Percentiles rank a stretch among this genome's conserved stretches.
Evolutionary conservation across 2,329 filamentous ascomycete genomes (phyloP).

Genomic region (Xylaria sp.): DNA sequence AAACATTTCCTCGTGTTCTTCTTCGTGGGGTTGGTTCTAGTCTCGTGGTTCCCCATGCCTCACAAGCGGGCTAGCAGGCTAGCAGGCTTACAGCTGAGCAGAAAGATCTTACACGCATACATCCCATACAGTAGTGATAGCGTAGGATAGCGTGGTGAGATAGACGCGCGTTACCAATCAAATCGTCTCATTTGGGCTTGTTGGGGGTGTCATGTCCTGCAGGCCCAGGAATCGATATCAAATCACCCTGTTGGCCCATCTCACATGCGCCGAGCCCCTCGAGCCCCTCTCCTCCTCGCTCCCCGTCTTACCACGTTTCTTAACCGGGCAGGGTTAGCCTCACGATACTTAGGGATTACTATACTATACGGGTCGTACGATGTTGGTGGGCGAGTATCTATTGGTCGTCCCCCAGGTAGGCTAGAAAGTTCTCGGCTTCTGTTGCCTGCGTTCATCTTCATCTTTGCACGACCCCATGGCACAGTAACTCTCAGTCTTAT

Average conservation of each 20-base stretch:
- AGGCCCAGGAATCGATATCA: slow-evolving; percentile 21
- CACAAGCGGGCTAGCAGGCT: neutral
- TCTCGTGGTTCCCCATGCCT: neutral
- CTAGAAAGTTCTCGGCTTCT: neutral
- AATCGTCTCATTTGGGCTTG: neutral
- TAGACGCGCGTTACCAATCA: slow-evolving; percentile 34
- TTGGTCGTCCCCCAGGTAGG: neutral
- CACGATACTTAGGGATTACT: slow-evolving; percentile 13
- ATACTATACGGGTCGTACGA: slow-evolving; percentile 21
- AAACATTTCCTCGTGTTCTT: neutral
- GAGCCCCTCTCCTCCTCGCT: slow-evolving; percentile 11
- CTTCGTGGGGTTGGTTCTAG: neutral
- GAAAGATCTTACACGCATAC: slow-evolving; percentile 19
- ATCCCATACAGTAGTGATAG: neutral
- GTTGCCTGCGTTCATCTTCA: neutral
- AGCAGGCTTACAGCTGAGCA: slow-evolving; percentile 1
- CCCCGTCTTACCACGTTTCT: slow-evolving; percentile 30
- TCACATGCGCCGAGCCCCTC: neutral
- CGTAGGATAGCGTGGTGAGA: neutral
- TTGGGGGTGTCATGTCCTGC: slow-evolving; percentile 21
- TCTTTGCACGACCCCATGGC: neutral
- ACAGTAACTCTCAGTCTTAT: neutral
- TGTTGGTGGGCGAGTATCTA: neutral
- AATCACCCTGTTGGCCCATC: slow-evolving; percentile 15
- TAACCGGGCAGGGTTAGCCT: slow-evolving; percentile 1